Conservation (phyloP, 352 stramenopile genomes). For the Pythium aristosporum region DNA sequence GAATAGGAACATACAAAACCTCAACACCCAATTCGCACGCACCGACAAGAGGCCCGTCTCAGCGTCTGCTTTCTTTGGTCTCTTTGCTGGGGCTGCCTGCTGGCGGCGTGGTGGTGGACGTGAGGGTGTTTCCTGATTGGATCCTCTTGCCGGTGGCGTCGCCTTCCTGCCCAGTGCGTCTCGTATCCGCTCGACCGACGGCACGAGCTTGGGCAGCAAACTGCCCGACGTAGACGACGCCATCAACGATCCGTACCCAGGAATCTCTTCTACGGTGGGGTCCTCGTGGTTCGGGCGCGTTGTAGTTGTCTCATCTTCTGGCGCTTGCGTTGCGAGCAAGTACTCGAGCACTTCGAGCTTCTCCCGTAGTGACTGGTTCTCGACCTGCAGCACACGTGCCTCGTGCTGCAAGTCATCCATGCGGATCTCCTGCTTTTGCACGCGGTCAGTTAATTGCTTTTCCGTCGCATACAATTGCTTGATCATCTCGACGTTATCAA, state of each 20-base stretch:
- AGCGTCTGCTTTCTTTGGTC: conserved; percentile 7
- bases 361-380: conserved; percentile 56
- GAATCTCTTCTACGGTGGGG: conserved; percentile 30
- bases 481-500: conserved; percentile 61
- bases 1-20: not conserved
- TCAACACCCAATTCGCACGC: not conserved
- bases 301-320: not conserved
- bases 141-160: not conserved
- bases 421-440: conserved; percentile 21
- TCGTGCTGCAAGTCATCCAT: conserved; percentile 37
- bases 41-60: conserved; percentile 51
- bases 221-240: not conserved
- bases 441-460: conserved; percentile 34
- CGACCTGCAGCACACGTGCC: conserved; percentile 43
- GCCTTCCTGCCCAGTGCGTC: conserved; percentile 14
- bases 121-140: conserved; percentile 11
- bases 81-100: not conserved
- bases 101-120: not conserved
- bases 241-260: conserved; percentile 35
- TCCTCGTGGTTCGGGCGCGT: conserved; percentile 6
- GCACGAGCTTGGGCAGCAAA: conserved; percentile 12
- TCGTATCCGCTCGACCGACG: conserved; percentile 27
- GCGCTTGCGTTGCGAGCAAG: conserved; percentile 24
- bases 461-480: conserved; percentile 52
- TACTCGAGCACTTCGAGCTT: conserved; percentile 65